Evolutionary conservation across 495 filamentous ascomycete genomes (phyloP).

Genomic region (Neurospora pannonica): DNA sequence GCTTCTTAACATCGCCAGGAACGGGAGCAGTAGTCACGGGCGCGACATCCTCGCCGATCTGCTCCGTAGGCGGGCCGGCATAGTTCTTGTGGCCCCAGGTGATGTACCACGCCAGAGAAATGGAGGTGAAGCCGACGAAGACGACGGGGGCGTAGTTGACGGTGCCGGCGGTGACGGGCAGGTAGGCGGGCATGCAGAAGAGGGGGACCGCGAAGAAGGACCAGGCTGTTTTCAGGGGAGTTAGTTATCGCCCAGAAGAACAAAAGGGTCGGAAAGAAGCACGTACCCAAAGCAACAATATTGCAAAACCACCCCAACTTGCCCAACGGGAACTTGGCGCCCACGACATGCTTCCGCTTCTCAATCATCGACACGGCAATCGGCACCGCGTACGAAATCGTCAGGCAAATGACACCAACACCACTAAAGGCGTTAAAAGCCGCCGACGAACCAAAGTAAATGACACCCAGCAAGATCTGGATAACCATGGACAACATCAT

Average conservation of each 20-base stretch:
- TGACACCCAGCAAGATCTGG: conserved; percentile 36
- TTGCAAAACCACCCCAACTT: conserved; percentile 48
- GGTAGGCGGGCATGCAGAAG: conserved; percentile 53
- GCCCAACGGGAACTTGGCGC: conserved; percentile 47
- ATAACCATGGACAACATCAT: conserved; percentile 42
- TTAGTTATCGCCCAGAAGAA: background rate
- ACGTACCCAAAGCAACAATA: conserved; percentile 41
- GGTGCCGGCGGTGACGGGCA: conserved; percentile 49
- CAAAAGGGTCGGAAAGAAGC: conserved; percentile 1
- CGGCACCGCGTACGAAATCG: conserved; percentile 48
- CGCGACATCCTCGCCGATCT: conserved; percentile 2
- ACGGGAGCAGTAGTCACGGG: background rate
- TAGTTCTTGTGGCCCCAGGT: conserved; percentile 59
- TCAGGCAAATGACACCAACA: conserved; percentile 52
- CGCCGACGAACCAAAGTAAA: conserved; percentile 43
- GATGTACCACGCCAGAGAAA: conserved; percentile 36
- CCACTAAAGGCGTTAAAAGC: conserved; percentile 54
- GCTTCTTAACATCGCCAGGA: conserved; percentile 3
- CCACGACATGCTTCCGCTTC: conserved; percentile 39
- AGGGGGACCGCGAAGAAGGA: conserved; percentile 52
- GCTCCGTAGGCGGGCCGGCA: conserved; percentile 48
- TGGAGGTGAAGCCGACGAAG: conserved; percentile 46
- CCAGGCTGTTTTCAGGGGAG: conserved; percentile 36
- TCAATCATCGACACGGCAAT: conserved; percentile 47
- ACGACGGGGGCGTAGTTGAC: conserved; percentile 60